Conservation (phyloP, 768 basidiomycete genomes). For the Chalciporus piperatus region DNA sequence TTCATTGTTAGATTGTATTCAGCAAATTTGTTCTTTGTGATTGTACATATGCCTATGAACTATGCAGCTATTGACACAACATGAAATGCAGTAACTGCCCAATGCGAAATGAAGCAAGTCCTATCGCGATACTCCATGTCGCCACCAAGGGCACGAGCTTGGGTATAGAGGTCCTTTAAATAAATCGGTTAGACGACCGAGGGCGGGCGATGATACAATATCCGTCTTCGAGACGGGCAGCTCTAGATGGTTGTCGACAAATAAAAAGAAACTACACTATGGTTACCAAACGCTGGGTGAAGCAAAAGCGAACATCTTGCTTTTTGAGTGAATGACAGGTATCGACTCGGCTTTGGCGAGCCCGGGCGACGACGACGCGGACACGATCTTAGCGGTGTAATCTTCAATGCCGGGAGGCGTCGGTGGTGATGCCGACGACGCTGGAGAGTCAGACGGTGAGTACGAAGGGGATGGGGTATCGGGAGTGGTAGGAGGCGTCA, state of each 20-base stretch:
- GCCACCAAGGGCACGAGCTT: conserved; percentile 16
- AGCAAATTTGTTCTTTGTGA: conserved; percentile 29
- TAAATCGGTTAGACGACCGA: conserved; percentile 16
- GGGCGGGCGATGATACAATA: conserved; percentile 23
- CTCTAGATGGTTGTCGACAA: conserved; percentile 21
- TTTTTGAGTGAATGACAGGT: conserved; percentile 39
- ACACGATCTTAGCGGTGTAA: conserved; percentile 45
- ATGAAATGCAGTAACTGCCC: conserved; percentile 30
- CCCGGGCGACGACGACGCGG: conserved; percentile 37
- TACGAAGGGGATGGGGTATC: conserved; percentile 56
- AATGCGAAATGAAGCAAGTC: conserved; percentile 32
- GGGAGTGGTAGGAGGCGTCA: conserved; percentile 38
- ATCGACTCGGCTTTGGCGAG: conserved; percentile 22
- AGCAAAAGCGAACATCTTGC: conserved; percentile 65
- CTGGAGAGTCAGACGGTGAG: conserved; percentile 52
- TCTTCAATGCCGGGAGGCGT: conserved; percentile 56
- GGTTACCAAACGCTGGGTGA: conserved; percentile 59
- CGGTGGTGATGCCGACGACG: conserved; percentile 59
- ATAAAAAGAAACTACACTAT: conserved; percentile 22
- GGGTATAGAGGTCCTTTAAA: conserved; percentile 37
- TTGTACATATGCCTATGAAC: conserved; percentile 35
- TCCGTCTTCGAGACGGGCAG: conserved; percentile 30
- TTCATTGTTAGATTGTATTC: conserved; percentile 16
- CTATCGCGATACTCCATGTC: conserved; percentile 22
- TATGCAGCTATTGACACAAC: conserved; percentile 39